Base-by-base conservation (phyloP, 2,329 filamentous ascomycete genomes). In the Ceratocystis huliohia region DNA sequence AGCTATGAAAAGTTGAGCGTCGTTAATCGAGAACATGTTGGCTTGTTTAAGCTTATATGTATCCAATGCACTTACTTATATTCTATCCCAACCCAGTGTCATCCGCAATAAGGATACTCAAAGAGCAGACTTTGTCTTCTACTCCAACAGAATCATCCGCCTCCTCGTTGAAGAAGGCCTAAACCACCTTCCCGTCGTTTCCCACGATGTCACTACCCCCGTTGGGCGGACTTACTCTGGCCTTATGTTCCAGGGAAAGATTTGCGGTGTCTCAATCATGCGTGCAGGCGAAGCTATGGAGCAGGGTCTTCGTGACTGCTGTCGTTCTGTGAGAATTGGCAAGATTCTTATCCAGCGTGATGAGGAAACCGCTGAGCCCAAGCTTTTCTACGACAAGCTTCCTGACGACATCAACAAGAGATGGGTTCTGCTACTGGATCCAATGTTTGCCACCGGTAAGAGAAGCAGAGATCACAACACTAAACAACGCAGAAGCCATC, bases 181-280 rank as follows among this genome's bases (percentile, higher is more conserved):
- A 65, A 99, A 99, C 76, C 94, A 99, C 75, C 83, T 99, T 53
- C 94, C 94, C 1, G 91, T 96, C 20, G 86, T 96, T 64, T 88
- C 91, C 73, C 90, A 95, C 72, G 86, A 87, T 37, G 88, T 99
- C 73, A 95, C 88, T 53, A 97, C 94, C 5, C 94, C 94, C 0
- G 89, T 96, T 56, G 93, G 92, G 50, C 86, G 88, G 69, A 84
- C 85, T 64, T 99, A 99, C 77, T 84, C 88, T 44, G 94, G 94
- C 33, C 89, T 99, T 70, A 88, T 89, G 77, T 99, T 99, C 73
- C 88, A 97, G 75, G 94, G 94, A 70, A 96, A 97, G 78, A 99
- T 99, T 71, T 99, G 94, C 74, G 94, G 94, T 65, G 94, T 99
- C 17, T 96, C 90, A 5, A 99, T 99, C 72, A 97, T 99, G 94